These are phyloP conservation scores for Ophiostoma tasmaniense DNA, from an alignment of 2,329 filamentous ascomycete genomes.

Conservation along the genomic window DNA sequence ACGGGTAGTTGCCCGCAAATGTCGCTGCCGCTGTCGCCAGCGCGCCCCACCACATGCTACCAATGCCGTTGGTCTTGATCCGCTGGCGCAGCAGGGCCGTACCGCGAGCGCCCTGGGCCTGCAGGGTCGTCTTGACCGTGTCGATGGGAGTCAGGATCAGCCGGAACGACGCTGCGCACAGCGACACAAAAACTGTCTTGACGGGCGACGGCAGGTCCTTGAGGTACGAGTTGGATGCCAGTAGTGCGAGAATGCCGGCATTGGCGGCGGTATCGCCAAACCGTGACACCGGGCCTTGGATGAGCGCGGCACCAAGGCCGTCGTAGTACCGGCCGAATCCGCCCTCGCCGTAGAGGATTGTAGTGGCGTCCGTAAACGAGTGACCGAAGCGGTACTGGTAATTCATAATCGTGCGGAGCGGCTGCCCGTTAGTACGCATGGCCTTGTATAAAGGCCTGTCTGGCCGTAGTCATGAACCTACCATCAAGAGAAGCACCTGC, in stretches of 20 bases:
- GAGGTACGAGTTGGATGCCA: conserved; percentile 39
- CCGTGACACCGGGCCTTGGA: conserved; percentile 38
- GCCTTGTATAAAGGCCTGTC: no score
- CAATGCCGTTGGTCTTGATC: conserved; percentile 36
- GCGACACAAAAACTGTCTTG: conserved; percentile 39
- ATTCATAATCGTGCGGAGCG: conserved; percentile 43
- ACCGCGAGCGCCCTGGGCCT: conserved; percentile 38
- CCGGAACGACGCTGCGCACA: conserved; percentile 39
- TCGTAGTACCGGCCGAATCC: conserved; percentile 38
- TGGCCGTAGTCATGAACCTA: neutral
- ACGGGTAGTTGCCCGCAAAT: conserved; percentile 42
- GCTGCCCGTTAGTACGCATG: conserved; percentile 18
- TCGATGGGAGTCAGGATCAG: conserved; percentile 42
- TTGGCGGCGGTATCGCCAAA: conserved; percentile 44
- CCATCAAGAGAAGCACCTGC: conserved; percentile 40
- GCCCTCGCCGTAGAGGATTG: conserved; percentile 35
- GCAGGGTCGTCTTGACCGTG: conserved; percentile 42
- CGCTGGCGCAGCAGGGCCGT: conserved; percentile 36
- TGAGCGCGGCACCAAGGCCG: conserved; percentile 36
- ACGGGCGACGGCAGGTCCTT: conserved; percentile 35
- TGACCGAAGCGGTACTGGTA: conserved; percentile 42
- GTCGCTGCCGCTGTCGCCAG: conserved; percentile 41
- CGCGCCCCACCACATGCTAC: conserved; percentile 42
- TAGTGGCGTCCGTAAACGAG: conserved; percentile 32
- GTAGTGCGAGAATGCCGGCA: conserved; percentile 39